Evolutionary conservation across 108 stramenopile species (phyloP).

Genomic region (Thalassiosira profunda): DNA sequence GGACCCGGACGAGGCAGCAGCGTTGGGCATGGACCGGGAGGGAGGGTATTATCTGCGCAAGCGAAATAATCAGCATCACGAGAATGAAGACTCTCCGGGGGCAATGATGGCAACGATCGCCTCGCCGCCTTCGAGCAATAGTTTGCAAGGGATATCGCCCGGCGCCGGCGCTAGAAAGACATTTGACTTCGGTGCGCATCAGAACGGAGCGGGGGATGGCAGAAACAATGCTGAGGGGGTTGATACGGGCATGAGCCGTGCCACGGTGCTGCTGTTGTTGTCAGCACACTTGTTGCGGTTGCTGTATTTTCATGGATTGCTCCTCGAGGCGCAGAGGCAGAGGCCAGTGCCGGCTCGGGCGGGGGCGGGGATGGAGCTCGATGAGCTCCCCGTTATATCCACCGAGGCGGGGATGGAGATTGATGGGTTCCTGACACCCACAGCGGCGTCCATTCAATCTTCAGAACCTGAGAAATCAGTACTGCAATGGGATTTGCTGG

Average conservation of each 20-base stretch:
- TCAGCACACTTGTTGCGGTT: conserved; percentile 46
- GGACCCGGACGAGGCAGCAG: background rate
- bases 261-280: conserved; percentile 32
- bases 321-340: conserved; percentile 11
- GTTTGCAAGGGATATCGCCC: background rate
- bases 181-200: no score
- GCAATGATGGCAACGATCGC: background rate
- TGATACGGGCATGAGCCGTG: conserved; percentile 33
- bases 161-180: background rate
- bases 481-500: conserved; percentile 37
- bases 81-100: background rate
- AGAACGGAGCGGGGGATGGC: background rate
- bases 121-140: background rate
- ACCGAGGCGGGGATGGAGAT: background rate
- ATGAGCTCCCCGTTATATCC: background rate
- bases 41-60: conserved; percentile 1
- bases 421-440: background rate
- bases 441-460: background rate
- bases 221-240: background rate
- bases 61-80: background rate
- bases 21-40: conserved; percentile 5
- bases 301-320: conserved; percentile 46
- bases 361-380: conserved; percentile 8
- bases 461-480: conserved; percentile 1
- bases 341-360: background rate